Base-by-base conservation (phyloP, 164 flowering plant genomes). In the Macadamia tetraphylla region DNA sequence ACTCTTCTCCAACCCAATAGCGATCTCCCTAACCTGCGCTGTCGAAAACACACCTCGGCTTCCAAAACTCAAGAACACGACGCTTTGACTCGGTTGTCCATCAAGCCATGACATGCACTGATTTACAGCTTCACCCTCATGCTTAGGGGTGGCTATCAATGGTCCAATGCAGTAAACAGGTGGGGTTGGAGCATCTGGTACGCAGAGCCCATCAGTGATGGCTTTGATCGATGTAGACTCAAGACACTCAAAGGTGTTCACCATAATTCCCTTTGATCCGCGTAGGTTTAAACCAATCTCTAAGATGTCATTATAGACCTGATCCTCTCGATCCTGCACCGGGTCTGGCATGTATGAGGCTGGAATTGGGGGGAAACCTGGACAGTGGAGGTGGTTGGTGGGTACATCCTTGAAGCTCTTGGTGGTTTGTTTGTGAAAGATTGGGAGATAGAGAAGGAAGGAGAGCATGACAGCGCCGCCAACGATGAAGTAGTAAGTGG, bases 401-500 rank as follows among this genome's bases (percentile, higher is more conserved):
- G 40, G 40, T 35, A 5, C 5, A 5, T 35, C 40, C 5, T 35
- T 35, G 64, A 77, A 68, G 49, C 70, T 68, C 17, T 65, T 40
- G 13, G 65, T 29, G 18, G 59, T 30, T 29, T 31, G 63, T 4
- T 57, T 9, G 63, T 81, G 78, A 46, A 82, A 40, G 6, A 62
- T 66, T 0, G 86, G 81, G 1, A 77, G 8, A 73, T 80, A 64
- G 17, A 82, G 67, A 55, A 72, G 49, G 17, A 32, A 29, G 23
- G 79, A 69, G 32, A 81, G 76, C 6, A 3, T 0, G 31, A 49
- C 9, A 2, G 74, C 83, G 4, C 75, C 73, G 6, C 83, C 78
- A 6, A 87, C 73, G 72, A 69, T 66, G 83, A 65, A 83, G 67
- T 63, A 76, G 64, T 71, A 82, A 15, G 79, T 35, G 15, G 87